These are phyloP conservation scores for Fraxinus cuspidata DNA, from an alignment of 257 asterid species.

Conservation along the genomic window DNA sequence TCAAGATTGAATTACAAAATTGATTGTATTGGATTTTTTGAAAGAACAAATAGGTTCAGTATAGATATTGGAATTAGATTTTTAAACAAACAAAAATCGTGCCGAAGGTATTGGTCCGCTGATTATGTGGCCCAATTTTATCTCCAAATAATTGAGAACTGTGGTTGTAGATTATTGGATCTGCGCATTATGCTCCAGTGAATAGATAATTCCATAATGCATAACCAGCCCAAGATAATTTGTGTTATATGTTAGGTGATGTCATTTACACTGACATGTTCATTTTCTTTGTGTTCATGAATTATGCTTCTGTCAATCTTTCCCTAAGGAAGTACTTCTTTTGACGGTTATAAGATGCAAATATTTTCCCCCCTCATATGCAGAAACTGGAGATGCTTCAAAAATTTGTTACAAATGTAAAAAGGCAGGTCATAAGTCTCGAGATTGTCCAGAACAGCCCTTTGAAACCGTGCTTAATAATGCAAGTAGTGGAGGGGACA, in stretches of 20 bases:
- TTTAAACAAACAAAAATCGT: neutral
- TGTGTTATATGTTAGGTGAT: neutral
- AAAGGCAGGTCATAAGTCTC: too few relatives aligned
- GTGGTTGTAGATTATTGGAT: neutral
- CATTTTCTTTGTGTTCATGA: too few relatives aligned
- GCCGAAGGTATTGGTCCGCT: neutral
- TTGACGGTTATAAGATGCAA: neutral
- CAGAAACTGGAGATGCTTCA: conserved; percentile 33
- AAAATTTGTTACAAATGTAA: too few relatives aligned
- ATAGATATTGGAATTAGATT: neutral
- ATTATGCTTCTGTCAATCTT: too few relatives aligned
- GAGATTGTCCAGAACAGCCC: too few relatives aligned
- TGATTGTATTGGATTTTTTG: neutral
- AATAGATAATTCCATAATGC: neutral
- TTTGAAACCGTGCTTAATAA: too few relatives aligned
- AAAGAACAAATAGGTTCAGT: neutral
- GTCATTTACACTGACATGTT: neutral
- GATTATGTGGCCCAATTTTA: neutral
- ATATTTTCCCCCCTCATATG: conserved; percentile 17
- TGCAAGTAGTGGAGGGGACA: conserved; percentile 6
- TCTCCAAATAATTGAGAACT: neutral
- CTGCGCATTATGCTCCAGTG: conserved; percentile 4
- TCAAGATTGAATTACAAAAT: neutral
- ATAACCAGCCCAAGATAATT: neutral
- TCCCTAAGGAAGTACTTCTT: neutral